Conservation (phyloP, 177 flowering plant species). For the Tripterygium wilfordii region DNA sequence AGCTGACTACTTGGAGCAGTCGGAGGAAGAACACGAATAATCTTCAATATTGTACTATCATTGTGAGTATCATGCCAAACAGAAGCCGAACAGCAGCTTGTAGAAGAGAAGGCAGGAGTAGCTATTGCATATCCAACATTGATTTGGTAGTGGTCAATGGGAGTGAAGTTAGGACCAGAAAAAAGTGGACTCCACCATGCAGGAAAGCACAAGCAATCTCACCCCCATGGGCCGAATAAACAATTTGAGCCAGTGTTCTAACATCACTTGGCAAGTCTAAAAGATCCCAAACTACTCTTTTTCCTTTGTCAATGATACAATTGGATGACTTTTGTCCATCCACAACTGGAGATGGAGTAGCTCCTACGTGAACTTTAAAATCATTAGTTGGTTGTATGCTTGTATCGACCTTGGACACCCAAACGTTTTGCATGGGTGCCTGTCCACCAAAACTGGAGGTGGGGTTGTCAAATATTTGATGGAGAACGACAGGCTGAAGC, state of each 20-base stretch:
- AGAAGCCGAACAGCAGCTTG: slow-evolving; percentile 95
- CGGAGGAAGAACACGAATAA: slow-evolving; percentile 94
- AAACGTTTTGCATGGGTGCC: slow-evolving; percentile 96
- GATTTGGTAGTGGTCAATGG: slow-evolving; percentile 80
- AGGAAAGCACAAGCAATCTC: slow-evolving; percentile 95
- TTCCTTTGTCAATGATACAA: slow-evolving; percentile 38
- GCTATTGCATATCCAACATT: slow-evolving; percentile 91
- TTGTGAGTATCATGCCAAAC: slow-evolving; percentile 82
- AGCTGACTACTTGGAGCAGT: slow-evolving; percentile 62
- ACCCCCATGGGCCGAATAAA: slow-evolving; percentile 96
- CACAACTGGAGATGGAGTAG: slow-evolving; percentile 29
- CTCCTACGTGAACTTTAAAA: slow-evolving; percentile 38
- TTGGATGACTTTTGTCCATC: slow-evolving; percentile 44
- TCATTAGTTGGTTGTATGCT: slow-evolving; percentile 75
- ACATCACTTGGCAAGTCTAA: slow-evolving; percentile 95
- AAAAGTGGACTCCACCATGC: slow-evolving; percentile 87
- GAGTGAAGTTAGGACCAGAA: slow-evolving; percentile 82
- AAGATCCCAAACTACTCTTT: slow-evolving; percentile 72
- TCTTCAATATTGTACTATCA: slow-evolving; percentile 75
- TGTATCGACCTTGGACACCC: slow-evolving; percentile 86
- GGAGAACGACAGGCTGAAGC: slow-evolving; percentile 93
- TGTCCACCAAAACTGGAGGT: slow-evolving; percentile 84
- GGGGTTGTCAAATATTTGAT: slow-evolving; percentile 91
- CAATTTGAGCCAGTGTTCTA: slow-evolving; percentile 84
- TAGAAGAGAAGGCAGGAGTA: slow-evolving; percentile 96